phyloP scores from a whole-genome alignment of 768 basidiomycete genomes.

The Wakefieldia striispora region DNA sequence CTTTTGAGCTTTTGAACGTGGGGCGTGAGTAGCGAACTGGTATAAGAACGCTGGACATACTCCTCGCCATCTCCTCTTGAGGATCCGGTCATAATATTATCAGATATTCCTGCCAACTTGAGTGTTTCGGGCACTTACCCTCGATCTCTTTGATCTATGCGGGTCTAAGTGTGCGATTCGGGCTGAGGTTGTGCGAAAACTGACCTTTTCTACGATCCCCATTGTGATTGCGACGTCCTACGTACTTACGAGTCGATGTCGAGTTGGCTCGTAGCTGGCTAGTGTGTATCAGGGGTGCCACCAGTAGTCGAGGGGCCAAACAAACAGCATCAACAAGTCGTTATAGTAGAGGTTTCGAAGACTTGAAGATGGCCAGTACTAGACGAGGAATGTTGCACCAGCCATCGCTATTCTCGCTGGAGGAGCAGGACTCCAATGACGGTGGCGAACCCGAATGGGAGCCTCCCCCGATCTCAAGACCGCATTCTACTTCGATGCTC shows the following conservation, averaged over 20 bases:
- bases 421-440: constrained; percentile 50
- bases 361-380: constrained; percentile 19
- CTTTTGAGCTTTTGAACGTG: constrained; percentile 71
- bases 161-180: constrained; percentile 5
- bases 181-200: constrained; percentile 4
- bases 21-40: background rate
- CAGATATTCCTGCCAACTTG: constrained; percentile 11
- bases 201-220: constrained; percentile 94
- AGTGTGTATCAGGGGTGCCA: too few relatives aligned
- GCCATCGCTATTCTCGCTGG: constrained; percentile 67
- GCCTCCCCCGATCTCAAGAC: constrained; percentile 32
- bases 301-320: too few relatives aligned
- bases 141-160: constrained; percentile 91
- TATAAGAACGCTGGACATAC: constrained; percentile 49
- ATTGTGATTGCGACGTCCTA: constrained; percentile 42
- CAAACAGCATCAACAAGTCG: too few relatives aligned
- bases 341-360: background rate
- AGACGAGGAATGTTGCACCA: constrained; percentile 43
- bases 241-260: too few relatives aligned
- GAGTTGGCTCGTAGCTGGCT: too few relatives aligned
- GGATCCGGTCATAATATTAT: constrained; percentile 1
- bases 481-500: constrained; percentile 20
- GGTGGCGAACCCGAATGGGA: constrained; percentile 47
- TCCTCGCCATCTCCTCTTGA: constrained; percentile 95
- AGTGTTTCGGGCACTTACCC: constrained; percentile 60